Conservation (phyloP, 257 asterid species). For the Parsonsia alboflavescens region DNA sequence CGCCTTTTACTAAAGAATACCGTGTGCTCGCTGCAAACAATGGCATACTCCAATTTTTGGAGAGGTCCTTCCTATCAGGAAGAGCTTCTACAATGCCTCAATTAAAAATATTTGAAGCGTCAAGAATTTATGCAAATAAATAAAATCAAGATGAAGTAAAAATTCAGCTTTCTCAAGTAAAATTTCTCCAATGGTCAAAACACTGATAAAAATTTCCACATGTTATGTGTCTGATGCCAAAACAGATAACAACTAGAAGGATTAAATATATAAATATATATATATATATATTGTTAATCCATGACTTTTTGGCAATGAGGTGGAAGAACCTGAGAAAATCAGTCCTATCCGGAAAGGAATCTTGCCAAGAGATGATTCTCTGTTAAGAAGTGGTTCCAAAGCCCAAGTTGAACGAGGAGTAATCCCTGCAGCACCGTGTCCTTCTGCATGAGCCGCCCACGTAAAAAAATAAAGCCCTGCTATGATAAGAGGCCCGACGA, state of each 20-base stretch:
- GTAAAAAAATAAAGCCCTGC: conserved; percentile 93
- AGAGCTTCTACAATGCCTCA: not conserved
- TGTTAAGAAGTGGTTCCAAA: conserved; percentile 40
- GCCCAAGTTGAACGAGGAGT: conserved; percentile 32
- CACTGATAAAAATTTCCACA: too few relatives aligned
- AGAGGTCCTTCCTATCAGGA: not conserved
- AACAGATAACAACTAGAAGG: not conserved
- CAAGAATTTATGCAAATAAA: too few relatives aligned
- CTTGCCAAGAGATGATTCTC: conserved; percentile 45
- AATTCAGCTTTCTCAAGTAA: too few relatives aligned
- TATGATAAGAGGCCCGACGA: conserved; percentile 74
- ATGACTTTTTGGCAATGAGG: not conserved
- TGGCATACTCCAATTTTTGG: not conserved
- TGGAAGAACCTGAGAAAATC: conserved; percentile 1
- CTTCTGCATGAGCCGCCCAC: conserved; percentile 77
- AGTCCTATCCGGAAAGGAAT: conserved; percentile 37
- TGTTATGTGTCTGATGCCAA: not conserved
- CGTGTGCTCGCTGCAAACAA: conserved; percentile 4
- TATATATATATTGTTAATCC: not conserved
- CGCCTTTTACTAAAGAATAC: conserved; percentile 25
- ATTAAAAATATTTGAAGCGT: too few relatives aligned
- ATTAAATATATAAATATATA: too few relatives aligned
- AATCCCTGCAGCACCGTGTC: conserved; percentile 29
- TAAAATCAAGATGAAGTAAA: too few relatives aligned
- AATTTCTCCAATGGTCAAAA: not conserved